Conservation (phyloP, 441 rosid species). For the Aleurites moluccanus region DNA sequence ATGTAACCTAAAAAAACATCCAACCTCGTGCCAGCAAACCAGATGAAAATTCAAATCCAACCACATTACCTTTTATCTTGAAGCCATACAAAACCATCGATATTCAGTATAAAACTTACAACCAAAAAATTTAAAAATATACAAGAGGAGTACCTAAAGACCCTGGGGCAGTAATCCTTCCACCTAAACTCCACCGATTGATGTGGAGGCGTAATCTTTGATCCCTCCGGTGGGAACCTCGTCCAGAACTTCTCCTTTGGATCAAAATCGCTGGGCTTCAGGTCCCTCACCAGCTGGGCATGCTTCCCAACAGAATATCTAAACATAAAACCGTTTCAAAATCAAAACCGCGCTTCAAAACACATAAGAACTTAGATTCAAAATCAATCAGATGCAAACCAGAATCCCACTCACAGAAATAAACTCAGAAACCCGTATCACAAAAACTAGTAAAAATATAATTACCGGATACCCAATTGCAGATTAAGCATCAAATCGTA, state of each 20-base stretch:
- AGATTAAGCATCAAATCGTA: conserved; percentile 94
- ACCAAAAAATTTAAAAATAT: background rate
- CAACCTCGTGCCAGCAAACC: background rate
- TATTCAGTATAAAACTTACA: background rate
- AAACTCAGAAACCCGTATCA: background rate
- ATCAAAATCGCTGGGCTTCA: conserved; percentile 72
- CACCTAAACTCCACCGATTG: conserved; percentile 82
- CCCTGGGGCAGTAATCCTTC: conserved; percentile 96
- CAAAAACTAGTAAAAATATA: background rate
- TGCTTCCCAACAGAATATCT: conserved; percentile 90
- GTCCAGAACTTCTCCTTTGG: conserved; percentile 97
- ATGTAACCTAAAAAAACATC: background rate
- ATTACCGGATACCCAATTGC: conserved; percentile 88
- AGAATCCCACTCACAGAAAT: conserved; percentile 17
- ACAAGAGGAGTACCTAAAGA: conserved; percentile 55
- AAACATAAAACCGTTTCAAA: background rate
- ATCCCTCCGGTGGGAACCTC: conserved; percentile 86
- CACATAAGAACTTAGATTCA: background rate
- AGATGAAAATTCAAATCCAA: background rate
- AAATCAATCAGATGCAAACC: background rate
- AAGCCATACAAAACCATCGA: background rate
- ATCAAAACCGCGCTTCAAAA: conserved; percentile 1
- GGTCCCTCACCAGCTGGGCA: conserved; percentile 51
- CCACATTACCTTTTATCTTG: background rate
- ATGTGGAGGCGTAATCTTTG: conserved; percentile 89